Evolutionary conservation across 139 green algal species (phyloP), one percentile per base, ranked within the genome.

Genomic region (Nannochloris sp.): DNA sequence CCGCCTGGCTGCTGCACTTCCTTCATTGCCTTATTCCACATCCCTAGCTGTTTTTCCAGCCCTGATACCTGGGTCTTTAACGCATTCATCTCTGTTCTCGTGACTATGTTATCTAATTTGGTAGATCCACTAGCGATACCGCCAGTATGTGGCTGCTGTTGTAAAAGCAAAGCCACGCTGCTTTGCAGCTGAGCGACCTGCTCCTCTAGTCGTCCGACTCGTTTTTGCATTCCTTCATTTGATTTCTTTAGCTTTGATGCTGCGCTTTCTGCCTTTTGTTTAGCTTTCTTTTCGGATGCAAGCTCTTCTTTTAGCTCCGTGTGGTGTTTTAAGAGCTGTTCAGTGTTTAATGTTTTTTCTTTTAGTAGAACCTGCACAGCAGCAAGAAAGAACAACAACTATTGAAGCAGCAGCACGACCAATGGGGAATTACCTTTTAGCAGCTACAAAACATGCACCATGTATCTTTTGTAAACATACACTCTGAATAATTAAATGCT

Each of bases 261-360:
- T 25, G 25, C 56, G 12, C n/a, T 35, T 30, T 65, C 33, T 8
- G 31, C 33, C 30, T 53, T 35, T 33, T 55, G 24, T 65, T 27
- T 54, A n/a, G 30, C 32, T 13, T 25, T 14, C 6, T 55, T 64
- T 57, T 47, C 56, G 12, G 30, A 32, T 29, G 19, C 59, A n/a
- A 65, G 35, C 30, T 65, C 54, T 15, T 67, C 33, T 24, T 42
- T 19, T 25, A 62, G n/a, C 32, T 62, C 30, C 31, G 62, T 45
- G 10, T 45, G 62, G 24, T 58, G 46, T 35, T 57, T 14, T 6
- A 76, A 10, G 8, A 68, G 29, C 25, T 70, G 9, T 10, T 29
- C 25, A 12, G 65, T 61, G 35, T 77, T 74, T n/a, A 63, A 23
- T 13, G 66, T 24, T 2, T 57, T 35, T 62, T 67, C 53, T 61